These are phyloP conservation scores for Rubroboletus pulcherrimus DNA, from an alignment of 768 basidiomycete genomes.

Conservation along the genomic window DNA sequence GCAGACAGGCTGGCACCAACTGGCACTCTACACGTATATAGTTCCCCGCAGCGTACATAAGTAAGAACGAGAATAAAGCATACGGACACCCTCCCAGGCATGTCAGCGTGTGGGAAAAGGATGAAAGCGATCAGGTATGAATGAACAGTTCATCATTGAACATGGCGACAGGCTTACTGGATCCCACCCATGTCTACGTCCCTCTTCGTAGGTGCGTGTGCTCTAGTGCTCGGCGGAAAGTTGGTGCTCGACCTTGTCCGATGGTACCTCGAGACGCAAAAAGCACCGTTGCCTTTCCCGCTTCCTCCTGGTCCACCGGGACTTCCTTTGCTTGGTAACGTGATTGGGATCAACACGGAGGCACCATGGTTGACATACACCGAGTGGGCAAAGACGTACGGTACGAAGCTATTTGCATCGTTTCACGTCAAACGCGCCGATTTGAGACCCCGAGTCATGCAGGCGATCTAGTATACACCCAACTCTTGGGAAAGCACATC, in stretches of 20 bases:
- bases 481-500: conserved; percentile 41
- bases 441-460: neutral
- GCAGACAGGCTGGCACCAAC: neutral
- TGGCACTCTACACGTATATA: neutral
- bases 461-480: conserved; percentile 46
- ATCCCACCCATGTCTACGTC: neutral
- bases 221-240: neutral
- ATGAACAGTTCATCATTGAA: neutral
- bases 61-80: neutral
- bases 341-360: conserved; percentile 30
- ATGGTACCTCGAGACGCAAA: neutral
- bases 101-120: conserved; percentile 7
- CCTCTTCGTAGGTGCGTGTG: neutral
- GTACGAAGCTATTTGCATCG: conserved; percentile 7
- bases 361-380: conserved; percentile 36
- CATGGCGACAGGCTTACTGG: neutral
- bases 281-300: neutral
- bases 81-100: neutral
- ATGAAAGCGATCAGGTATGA: neutral
- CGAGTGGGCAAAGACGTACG: conserved; percentile 35
- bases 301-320: conserved; percentile 36
- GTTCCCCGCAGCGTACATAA: neutral
- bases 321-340: conserved; percentile 37
- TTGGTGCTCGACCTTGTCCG: neutral
- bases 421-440: neutral